phyloP scores from a whole-genome alignment of 768 basidiomycete genomes.

The Suillus weaverae region DNA sequence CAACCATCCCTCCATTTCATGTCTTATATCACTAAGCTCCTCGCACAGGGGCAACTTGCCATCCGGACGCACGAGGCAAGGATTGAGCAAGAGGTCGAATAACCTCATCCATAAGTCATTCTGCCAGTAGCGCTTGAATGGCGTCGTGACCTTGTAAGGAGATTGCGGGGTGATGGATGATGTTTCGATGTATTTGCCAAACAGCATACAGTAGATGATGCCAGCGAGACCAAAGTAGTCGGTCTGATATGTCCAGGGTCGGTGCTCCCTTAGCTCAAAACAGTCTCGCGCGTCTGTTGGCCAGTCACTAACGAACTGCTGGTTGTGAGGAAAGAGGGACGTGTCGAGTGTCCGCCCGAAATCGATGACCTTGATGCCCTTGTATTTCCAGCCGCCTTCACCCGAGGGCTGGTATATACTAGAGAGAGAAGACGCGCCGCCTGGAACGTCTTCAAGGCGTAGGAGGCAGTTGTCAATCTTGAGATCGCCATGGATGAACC shows the following conservation, averaged over 20 bases:
- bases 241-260: slow-evolving; percentile 91
- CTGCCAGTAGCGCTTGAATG: slow-evolving; percentile 97
- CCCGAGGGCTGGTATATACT: slow-evolving; percentile 77
- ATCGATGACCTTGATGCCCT: slow-evolving; percentile 93
- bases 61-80: slow-evolving; percentile 55
- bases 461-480: slow-evolving; percentile 99
- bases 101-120: slow-evolving; percentile 78
- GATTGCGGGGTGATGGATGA: slow-evolving; percentile 46
- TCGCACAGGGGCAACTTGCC: slow-evolving; percentile 70
- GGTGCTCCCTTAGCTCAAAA: slow-evolving; percentile 79
- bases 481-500: slow-evolving; percentile 96
- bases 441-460: slow-evolving; percentile 81
- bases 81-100: slow-evolving; percentile 88
- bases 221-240: slow-evolving; percentile 97
- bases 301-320: slow-evolving; percentile 88
- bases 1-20: slow-evolving; percentile 88
- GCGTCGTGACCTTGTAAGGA: slow-evolving; percentile 64
- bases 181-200: slow-evolving; percentile 92
- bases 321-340: slow-evolving; percentile 71
- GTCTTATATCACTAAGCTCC: slow-evolving; percentile 62
- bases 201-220: slow-evolving; percentile 93
- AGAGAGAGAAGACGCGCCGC: slow-evolving; percentile 68
- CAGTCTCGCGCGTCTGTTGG: slow-evolving; percentile 88
- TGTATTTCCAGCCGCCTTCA: slow-evolving; percentile 79
- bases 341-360: slow-evolving; percentile 96